phyloP scores from a whole-genome alignment of 1,284 basidiomycete species.

The Sporisorium iseilematis-ciliati region DNA sequence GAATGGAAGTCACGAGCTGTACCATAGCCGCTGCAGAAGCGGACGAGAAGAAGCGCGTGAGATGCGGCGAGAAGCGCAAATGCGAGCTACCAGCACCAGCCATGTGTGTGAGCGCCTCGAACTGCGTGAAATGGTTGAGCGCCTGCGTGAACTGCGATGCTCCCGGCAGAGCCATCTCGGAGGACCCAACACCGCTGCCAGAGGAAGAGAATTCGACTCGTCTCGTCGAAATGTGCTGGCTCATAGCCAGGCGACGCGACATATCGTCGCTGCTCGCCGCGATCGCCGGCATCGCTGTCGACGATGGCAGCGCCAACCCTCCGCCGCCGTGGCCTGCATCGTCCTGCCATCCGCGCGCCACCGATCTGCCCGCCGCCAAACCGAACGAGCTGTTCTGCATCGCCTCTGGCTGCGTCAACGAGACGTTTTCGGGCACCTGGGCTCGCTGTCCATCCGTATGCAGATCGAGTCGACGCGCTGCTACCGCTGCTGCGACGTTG shows the following conservation, averaged over 20 bases:
- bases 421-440: constrained; percentile 63
- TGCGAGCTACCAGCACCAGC: constrained; percentile 37
- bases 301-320: constrained; percentile 48
- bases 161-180: constrained; percentile 30
- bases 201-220: constrained; percentile 43
- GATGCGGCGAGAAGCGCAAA: constrained; percentile 63
- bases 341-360: constrained; percentile 31
- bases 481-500: constrained; percentile 22
- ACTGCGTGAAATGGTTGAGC: constrained; percentile 61
- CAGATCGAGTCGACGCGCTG: constrained; percentile 50
- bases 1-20: constrained; percentile 31
- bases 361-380: constrained; percentile 27
- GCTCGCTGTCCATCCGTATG: constrained; percentile 67
- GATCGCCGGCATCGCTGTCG: constrained; percentile 55
- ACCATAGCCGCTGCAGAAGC: constrained; percentile 47
- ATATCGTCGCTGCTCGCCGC: constrained; percentile 37
- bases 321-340: constrained; percentile 21
- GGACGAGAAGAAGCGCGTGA: constrained; percentile 66
- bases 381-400: constrained; percentile 51
- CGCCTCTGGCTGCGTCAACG: constrained; percentile 67
- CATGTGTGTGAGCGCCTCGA: constrained; percentile 47
- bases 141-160: constrained; percentile 65
- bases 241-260: constrained; percentile 53
- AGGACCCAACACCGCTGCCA: constrained; percentile 18
- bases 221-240: constrained; percentile 53